Percentiles rank a stretch among this genome's conserved stretches.
phyloP scores from a whole-genome alignment of 805 yeast species.

The Zygoascus tannicola region DNA sequence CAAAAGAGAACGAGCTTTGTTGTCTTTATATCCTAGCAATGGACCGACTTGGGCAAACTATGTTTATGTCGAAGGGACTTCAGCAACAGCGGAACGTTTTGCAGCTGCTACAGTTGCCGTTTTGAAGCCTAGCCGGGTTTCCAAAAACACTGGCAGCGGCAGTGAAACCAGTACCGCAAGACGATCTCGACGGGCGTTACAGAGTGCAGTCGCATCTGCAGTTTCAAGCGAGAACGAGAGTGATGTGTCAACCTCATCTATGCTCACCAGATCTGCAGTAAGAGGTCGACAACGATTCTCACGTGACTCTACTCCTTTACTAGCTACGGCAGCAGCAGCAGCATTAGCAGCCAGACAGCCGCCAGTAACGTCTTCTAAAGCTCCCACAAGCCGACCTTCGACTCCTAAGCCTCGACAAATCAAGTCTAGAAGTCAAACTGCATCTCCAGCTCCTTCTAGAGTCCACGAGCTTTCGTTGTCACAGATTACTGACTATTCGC shows the following conservation, averaged over 20 bases:
- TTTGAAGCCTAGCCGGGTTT: neutral
- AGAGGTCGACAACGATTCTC: neutral
- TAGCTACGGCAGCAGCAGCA: neutral
- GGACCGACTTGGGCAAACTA: constrained; percentile 26
- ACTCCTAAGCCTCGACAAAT: constrained; percentile 14
- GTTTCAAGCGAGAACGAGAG: constrained; percentile 2
- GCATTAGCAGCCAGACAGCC: constrained; percentile 1
- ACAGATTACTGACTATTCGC: constrained; percentile 71
- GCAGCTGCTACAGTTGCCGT: constrained; percentile 1
- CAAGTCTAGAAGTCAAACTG: constrained; percentile 50
- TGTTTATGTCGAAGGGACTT: constrained; percentile 13
- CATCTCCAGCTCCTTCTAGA: constrained; percentile 27
- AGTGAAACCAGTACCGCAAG: neutral
- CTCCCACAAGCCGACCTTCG: constrained; percentile 10
- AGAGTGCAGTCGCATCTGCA: neutral
- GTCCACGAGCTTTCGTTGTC: constrained; percentile 32
- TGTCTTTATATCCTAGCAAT: constrained; percentile 24
- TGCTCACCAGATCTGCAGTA: constrained; percentile 4
- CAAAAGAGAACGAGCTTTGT: constrained; percentile 23
- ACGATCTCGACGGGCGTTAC: neutral
- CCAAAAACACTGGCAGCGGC: neutral
- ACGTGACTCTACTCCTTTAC: constrained; percentile 3
- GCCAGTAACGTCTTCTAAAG: neutral
- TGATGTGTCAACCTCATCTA: neutral
- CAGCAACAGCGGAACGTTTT: neutral